Evolutionary conservation across 768 basidiomycete genomes (phyloP), one percentile per base, ranked within the genome.

Genomic region (Dendrothele bispora): DNA sequence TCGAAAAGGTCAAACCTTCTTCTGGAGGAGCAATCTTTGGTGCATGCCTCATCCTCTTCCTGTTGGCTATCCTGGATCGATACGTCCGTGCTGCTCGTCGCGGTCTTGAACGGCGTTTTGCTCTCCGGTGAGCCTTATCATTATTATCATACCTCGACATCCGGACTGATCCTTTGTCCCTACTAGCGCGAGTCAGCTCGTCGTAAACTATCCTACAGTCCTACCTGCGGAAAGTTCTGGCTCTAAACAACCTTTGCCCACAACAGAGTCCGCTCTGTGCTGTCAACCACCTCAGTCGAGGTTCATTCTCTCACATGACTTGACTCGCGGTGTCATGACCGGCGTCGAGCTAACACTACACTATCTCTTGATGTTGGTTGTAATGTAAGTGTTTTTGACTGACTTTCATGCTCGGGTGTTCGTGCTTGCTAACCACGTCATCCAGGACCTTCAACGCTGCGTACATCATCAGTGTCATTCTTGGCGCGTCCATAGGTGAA

Each of bases 281-380:
- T n/a, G n/a, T n/a, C n/a, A n/a, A n/a, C n/a, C n/a, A n/a, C 34
- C 39, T 14, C 35, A 46, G 1, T 7, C 36, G 2, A 43, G 28
- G 6, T 58, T 58, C 48, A 51, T 56, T 46, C 53, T 59, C 39
- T 54, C 57, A 5, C 52, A 56, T 18, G 53, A 54, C 28, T 41
- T 59, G 12, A 39, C 39, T 30, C 53, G 52, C 29, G 52, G 55
- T 10, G 20, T 24, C 17, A 20, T 56, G n/a, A 50, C 53, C 2
- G 55, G 53, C 10, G 39, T 56, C 15, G 53, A 56, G n/a, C 25
- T 46, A 8, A 56, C 55, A 7, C 1, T 59, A 10, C 57, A 59
- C 34, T 59, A 59, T 41, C 26, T 59, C 1, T 43, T 59, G n/a
- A 59, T 59, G 57, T 46, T 59, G 22, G 46, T 59, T 20, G 53